Base-by-base conservation (phyloP, 805 yeast genomes). In the Zygoascus bituminiphila region DNA sequence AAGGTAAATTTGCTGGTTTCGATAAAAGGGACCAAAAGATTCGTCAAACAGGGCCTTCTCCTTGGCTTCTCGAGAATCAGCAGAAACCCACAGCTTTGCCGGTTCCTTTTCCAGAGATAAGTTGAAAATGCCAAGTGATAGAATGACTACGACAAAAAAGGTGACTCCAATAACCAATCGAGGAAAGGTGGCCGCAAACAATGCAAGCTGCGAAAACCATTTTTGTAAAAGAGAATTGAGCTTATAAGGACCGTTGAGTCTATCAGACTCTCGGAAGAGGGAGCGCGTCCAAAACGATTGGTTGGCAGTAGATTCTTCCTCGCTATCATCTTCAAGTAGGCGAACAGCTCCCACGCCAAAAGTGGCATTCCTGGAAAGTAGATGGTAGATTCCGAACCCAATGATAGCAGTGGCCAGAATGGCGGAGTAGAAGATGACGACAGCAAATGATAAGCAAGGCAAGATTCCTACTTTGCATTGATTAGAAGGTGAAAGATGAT, bases 21-120 rank as follows among this genome's bases (percentile, higher is more conserved):
- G 73, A 67, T 84, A 93, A 70, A 93, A 91, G 35, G 94, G 95
- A 0, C 97, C 96, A 65, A 91, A 91, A 52, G 79, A 77, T 19
- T 75, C 73, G 62, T 93, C 96, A 61, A 79, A 91, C 56, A 54
- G 80, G 47, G 72, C 68, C 57, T 82, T 81, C 57, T 91, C 82
- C 38, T 75, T 67, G 47, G 73, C 81, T 10, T 88, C 88, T 2
- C 77, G 79, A 8, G 93, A 84, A 19, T 69, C 60, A 2, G 89
- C 81, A 55, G 93, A 82, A 0, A 93, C 98, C 98, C 98, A 91
- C 25, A 91, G 68, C 52, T 82, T 79, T 2, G 84, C 77, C 0
- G 98, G 98, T 55, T 85, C 72, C 2, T 79, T 79, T 61, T 89
- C 97, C 23, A 89, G 69, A 41, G 78, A 64, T 58, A 81, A 70